Evolutionary conservation across 768 basidiomycete genomes (phyloP).

Genomic region (Russula dissimulans): DNA sequence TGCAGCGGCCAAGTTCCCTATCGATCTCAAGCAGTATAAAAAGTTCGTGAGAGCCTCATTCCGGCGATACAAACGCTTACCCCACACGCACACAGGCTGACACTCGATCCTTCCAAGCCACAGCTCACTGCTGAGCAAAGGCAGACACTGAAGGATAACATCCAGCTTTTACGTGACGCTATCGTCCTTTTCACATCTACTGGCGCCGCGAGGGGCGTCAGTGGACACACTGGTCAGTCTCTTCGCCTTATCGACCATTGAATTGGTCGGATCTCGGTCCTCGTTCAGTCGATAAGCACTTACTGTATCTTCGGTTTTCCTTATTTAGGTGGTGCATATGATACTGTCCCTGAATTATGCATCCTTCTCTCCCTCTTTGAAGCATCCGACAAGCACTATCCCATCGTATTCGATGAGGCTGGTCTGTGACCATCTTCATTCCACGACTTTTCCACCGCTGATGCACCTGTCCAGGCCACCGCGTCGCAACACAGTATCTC

Average conservation of each 20-base stretch:
- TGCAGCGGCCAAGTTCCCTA: slow-evolving; percentile 14
- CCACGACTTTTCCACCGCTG: neutral
- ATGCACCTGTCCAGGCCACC: slow-evolving; percentile 48
- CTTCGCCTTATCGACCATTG: too few species aligned
- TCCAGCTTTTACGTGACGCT: slow-evolving; percentile 73
- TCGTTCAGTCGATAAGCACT: too few species aligned
- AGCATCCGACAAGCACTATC: slow-evolving; percentile 50
- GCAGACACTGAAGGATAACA: slow-evolving; percentile 51
- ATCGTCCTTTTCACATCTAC: slow-evolving; percentile 83
- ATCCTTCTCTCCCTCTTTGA: slow-evolving; percentile 70
- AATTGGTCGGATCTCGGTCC: too few species aligned
- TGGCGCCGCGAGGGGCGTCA: slow-evolving; percentile 77
- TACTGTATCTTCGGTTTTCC: neutral
- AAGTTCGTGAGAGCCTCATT: slow-evolving; percentile 2
- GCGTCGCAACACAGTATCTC: slow-evolving; percentile 85
- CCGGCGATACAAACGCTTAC: neutral
- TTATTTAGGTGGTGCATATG: slow-evolving; percentile 35
- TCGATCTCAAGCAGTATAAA: slow-evolving; percentile 17
- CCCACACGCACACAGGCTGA: slow-evolving; percentile 36
- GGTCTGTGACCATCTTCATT: slow-evolving; percentile 36
- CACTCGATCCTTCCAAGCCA: slow-evolving; percentile 61
- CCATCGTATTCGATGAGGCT: slow-evolving; percentile 73
- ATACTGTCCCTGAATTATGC: slow-evolving; percentile 78
- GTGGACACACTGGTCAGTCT: slow-evolving; percentile 66
- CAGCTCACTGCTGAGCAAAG: slow-evolving; percentile 57